Evolutionary conservation across 192 early-diverging fungal species (phyloP), one percentile per base, ranked within the genome.

Genomic region (Entomortierella beljakovae): DNA sequence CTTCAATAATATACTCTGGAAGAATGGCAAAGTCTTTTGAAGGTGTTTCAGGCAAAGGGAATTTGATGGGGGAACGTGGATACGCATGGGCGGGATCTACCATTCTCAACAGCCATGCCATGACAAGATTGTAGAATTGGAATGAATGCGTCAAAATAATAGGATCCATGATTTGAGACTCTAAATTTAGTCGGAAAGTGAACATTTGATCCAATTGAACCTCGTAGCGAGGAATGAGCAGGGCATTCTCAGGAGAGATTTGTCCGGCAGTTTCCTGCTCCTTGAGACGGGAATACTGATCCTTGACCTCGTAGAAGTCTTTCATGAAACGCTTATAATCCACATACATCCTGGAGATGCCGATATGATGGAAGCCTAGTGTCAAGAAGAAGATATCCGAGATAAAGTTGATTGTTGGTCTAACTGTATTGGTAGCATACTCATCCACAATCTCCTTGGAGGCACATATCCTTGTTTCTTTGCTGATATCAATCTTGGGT

Each of bases 1-100:
- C 98, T 71, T 97, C 95, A 31, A 98, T 72, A 32, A 98, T 91
- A 81, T 92, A 97, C 76, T 99, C 96, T 16, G 98, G 98, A 6
- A 98, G 87, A 73, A 90, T 92, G 0, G 89, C 81, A 86, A 94
- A 94, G 25, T 74, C 58, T 1, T 84, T 68, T 1, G 91, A 87
- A 0, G 88, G 74, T 2, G 84, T 68, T 6, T 49, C 55, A 18
- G 93, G 91, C 4, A 96, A 70, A 6, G 89, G 89, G 18, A 90
- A 64, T 22, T 89, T 68, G 37, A 82, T 76, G 22, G 53, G 48
- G 6, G 56, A 66, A 54, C 65, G 71, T n/a, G 87, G 87, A 59
- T 90, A 82, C n/a, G 72, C 38, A 20, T 67, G 64, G 3, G 76
- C 80, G 16, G 81, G 83, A 65, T 94, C 93, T 0, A 92, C 86